Evolutionary conservation across 768 basidiomycete species (phyloP).

Genomic region (Cyclocybe aegerita): DNA sequence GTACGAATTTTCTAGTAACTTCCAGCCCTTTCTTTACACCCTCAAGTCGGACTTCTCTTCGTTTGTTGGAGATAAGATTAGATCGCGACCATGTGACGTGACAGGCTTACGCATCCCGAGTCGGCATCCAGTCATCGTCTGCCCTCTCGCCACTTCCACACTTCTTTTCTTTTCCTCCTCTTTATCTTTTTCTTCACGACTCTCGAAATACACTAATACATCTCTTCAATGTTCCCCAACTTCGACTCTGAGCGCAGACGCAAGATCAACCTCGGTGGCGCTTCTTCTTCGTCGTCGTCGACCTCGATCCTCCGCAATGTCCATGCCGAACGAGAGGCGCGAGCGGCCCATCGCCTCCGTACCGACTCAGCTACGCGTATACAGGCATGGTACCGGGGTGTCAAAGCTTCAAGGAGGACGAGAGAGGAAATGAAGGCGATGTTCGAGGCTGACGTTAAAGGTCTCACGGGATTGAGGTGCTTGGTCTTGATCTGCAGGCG

Average conservation of each 20-base stretch:
- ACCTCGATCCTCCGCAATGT: conserved; percentile 61
- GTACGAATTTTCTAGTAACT: no score
- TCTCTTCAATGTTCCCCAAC: conserved; percentile 27
- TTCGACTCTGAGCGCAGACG: conserved; percentile 53
- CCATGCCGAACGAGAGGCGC: conserved; percentile 56
- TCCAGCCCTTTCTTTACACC: no score
- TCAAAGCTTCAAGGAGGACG: conserved; percentile 36
- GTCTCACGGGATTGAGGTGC: conserved; percentile 60
- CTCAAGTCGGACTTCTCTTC: no score
- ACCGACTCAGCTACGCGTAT: conserved; percentile 60
- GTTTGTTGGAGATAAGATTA: no score
- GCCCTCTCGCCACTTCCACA: no score
- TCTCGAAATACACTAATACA: neutral
- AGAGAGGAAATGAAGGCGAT: conserved; percentile 42
- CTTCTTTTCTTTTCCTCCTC: no score
- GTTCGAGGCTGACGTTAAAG: conserved; percentile 53
- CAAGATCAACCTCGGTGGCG: conserved; percentile 77
- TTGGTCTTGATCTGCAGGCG: conserved; percentile 52
- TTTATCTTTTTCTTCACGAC: no score
- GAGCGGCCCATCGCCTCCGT: conserved; percentile 51
- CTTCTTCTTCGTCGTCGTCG: conserved; percentile 46
- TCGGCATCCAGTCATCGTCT: no score
- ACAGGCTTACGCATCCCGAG: no score
- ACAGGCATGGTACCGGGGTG: conserved; percentile 72
- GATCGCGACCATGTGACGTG: no score